These are phyloP conservation scores for Kwoniella newhampshirensis DNA, from an alignment of 768 basidiomycete genomes.

Conservation along the genomic window DNA sequence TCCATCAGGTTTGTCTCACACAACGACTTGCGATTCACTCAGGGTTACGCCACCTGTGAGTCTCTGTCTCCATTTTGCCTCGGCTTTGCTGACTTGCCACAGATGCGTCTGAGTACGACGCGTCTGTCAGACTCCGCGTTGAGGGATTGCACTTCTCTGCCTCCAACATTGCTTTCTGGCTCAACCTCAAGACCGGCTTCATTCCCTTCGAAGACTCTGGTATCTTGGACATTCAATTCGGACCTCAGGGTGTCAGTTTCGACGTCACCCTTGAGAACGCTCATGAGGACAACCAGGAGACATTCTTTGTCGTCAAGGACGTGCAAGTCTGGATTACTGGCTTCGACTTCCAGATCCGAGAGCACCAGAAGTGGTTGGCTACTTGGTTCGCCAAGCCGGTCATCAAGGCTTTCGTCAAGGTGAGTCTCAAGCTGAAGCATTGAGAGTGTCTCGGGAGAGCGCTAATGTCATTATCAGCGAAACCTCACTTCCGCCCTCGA, in stretches of 20 bases:
- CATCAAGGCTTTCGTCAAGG: slow-evolving; percentile 50
- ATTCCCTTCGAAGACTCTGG: slow-evolving; percentile 54
- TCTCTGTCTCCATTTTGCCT: background rate
- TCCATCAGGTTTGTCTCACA: slow-evolving; percentile 53
- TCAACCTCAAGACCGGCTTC: slow-evolving; percentile 54
- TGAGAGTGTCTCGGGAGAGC: background rate
- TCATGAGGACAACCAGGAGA: slow-evolving; percentile 53
- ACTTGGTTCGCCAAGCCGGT: slow-evolving; percentile 53
- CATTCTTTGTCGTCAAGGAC: slow-evolving; percentile 56
- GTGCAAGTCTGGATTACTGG: slow-evolving; percentile 51
- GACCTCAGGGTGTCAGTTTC: slow-evolving; percentile 53
- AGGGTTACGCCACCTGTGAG: slow-evolving; percentile 55
- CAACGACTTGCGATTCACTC: slow-evolving; percentile 54
- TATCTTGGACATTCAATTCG: slow-evolving; percentile 54
- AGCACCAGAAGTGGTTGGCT: slow-evolving; percentile 53
- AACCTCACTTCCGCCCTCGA: slow-evolving; percentile 51
- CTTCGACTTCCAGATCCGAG: slow-evolving; percentile 52
- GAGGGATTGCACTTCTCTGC: slow-evolving; percentile 55
- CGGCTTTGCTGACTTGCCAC: background rate
- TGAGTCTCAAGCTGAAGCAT: slow-evolving; percentile 17
- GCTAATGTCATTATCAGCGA: slow-evolving; percentile 18
- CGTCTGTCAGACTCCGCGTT: slow-evolving; percentile 51
- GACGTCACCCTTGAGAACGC: slow-evolving; percentile 56
- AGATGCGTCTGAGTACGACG: slow-evolving; percentile 54
- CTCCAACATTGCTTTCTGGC: slow-evolving; percentile 55